Conservation (phyloP, 139 green algal species). For the Coccomyxa sp. region DNA sequence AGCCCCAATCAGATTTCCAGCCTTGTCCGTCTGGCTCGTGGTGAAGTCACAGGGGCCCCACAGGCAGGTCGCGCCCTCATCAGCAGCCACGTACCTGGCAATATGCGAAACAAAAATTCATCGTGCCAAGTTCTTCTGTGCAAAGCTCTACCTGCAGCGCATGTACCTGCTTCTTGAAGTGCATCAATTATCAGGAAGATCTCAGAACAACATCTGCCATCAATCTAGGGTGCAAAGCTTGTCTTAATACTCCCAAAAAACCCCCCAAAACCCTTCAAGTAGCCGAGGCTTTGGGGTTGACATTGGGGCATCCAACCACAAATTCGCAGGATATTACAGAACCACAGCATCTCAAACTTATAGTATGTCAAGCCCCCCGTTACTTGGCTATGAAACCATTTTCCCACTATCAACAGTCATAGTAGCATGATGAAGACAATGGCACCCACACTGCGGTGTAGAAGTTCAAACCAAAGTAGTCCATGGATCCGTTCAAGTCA, state of each 20-base stretch:
- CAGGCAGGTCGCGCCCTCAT: not conserved
- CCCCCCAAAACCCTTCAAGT: too few relatives aligned
- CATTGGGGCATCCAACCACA: not conserved
- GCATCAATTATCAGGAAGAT: too few relatives aligned
- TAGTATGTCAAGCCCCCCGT: not conserved
- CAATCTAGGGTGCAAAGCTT: too few relatives aligned
- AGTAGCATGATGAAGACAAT: not conserved
- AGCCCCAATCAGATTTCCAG: not conserved
- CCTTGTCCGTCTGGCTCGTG: not conserved
- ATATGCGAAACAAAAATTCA: not conserved
- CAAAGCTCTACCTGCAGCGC: not conserved
- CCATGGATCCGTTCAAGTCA: conserved; percentile 35
- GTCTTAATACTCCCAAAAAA: too few relatives aligned
- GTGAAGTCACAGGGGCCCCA: not conserved
- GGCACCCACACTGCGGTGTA: conserved; percentile 39
- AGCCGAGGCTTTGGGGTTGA: not conserved
- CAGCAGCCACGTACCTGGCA: not conserved
- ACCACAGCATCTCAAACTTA: not conserved
- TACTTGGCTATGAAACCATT: not conserved
- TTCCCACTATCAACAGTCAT: not conserved
- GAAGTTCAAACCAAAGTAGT: conserved; percentile 61
- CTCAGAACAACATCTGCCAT: too few relatives aligned
- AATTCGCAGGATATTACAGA: not conserved
- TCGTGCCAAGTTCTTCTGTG: not conserved
- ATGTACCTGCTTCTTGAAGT: not conserved